These are phyloP conservation scores for Achlya hypogyna DNA, from an alignment of 352 stramenopile species.

Conservation along the genomic window DNA sequence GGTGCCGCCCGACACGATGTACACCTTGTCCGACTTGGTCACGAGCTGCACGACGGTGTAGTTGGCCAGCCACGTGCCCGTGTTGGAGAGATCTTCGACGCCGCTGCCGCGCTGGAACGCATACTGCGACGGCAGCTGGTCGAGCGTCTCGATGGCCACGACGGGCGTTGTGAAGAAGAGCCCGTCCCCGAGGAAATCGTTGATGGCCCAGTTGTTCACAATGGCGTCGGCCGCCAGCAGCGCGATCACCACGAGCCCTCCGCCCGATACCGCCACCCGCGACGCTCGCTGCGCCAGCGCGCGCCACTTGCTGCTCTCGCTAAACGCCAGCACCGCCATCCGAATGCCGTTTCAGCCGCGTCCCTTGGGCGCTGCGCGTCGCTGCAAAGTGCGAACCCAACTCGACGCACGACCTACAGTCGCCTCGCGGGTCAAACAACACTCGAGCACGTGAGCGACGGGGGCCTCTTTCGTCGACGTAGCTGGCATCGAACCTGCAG, in stretches of 20 bases:
- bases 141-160: not conserved
- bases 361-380: too few species aligned
- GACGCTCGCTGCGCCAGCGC: too few species aligned
- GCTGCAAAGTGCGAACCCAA: too few species aligned
- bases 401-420: too few species aligned
- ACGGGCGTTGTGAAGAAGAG: slow-evolving; percentile 7
- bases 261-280: not conserved
- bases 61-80: slow-evolving; percentile 9
- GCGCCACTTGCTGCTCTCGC: too few species aligned
- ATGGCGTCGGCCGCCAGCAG: not conserved
- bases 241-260: not conserved
- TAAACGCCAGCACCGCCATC: too few species aligned
- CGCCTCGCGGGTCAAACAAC: too few species aligned
- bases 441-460: too few species aligned
- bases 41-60: not conserved
- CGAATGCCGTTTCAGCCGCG: too few species aligned
- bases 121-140: not conserved
- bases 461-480: too few species aligned
- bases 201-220: slow-evolving; percentile 18
- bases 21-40: not conserved
- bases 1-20: slow-evolving; percentile 1
- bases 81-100: slow-evolving; percentile 4
- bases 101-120: not conserved
- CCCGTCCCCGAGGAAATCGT: slow-evolving; percentile 5
- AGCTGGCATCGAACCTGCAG: too few species aligned